These are phyloP conservation scores for Fusarium coicis DNA, from an alignment of 2,329 filamentous ascomycete species.

Conservation along the genomic window DNA sequence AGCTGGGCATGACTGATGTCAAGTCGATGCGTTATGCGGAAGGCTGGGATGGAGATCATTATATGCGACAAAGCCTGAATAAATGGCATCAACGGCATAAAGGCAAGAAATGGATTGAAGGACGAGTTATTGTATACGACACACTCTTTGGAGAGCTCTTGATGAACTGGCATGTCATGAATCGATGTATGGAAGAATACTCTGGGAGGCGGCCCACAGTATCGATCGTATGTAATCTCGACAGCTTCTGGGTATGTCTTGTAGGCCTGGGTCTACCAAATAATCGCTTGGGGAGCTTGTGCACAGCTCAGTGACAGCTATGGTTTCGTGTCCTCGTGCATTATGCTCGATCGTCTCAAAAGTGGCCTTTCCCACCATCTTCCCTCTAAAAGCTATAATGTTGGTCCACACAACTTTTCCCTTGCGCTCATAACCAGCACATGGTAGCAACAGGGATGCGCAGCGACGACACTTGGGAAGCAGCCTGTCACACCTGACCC, in stretches of 20 bases:
- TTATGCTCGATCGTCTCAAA: accelerated
- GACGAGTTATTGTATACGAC: neutral
- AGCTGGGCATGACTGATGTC: accelerated
- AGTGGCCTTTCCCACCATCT: accelerated
- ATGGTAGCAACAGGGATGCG: neutral
- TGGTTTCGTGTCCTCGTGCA: accelerated
- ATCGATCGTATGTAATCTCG: neutral
- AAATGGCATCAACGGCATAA: neutral
- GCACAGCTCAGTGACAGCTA: neutral
- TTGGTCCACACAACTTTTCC: neutral
- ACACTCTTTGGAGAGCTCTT: neutral
- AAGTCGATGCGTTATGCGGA: neutral
- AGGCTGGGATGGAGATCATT: neutral
- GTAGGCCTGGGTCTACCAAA: neutral
- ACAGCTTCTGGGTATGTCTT: neutral
- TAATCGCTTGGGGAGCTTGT: no score
- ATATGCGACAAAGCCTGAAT: neutral
- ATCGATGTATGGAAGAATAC: no score
- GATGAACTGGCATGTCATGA: neutral
- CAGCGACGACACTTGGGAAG: accelerated
- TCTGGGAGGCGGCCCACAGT: neutral
- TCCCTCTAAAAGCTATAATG: accelerated
- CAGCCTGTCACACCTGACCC: accelerated
- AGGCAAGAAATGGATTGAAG: neutral
- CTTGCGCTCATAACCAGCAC: neutral